These are phyloP conservation scores for Blastomyces gilchristii DNA, from an alignment of 2,329 filamentous ascomycete genomes.

Conservation along the genomic window DNA sequence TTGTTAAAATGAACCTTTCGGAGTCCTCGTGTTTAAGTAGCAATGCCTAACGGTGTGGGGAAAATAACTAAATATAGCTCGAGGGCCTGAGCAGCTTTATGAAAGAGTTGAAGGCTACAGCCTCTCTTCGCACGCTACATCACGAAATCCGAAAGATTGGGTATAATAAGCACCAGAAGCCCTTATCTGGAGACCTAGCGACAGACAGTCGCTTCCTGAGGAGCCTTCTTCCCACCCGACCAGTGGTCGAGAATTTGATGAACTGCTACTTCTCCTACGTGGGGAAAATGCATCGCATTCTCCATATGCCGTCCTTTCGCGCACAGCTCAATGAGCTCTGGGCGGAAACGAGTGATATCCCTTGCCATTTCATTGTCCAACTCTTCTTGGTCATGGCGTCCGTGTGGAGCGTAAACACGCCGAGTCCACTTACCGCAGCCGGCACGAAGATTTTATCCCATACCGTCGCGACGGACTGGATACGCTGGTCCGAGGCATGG, in stretches of 20 bases:
- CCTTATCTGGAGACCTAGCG: slow-evolving; percentile 23
- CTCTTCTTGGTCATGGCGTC: slow-evolving; percentile 31
- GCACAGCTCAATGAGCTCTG: slow-evolving; percentile 30
- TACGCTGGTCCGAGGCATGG: slow-evolving; percentile 81
- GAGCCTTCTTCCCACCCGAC: slow-evolving; percentile 27
- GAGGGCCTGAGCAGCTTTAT: slow-evolving; percentile 30
- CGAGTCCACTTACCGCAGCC: slow-evolving; percentile 1
- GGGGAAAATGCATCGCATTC: slow-evolving; percentile 31
- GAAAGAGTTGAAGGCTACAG: slow-evolving; percentile 28
- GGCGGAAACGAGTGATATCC: slow-evolving; percentile 21
- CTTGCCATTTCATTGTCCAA: slow-evolving; percentile 28
- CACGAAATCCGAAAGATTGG: slow-evolving; percentile 27
- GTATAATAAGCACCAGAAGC: slow-evolving; percentile 15
- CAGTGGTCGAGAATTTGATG: slow-evolving; percentile 30
- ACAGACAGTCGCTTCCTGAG: slow-evolving; percentile 25
- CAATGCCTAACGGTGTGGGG: neutral
- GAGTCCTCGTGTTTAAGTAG: neutral
- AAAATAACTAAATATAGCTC: slow-evolving; percentile 23
- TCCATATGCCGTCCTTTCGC: slow-evolving; percentile 34
- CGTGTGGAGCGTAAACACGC: slow-evolving; percentile 25
- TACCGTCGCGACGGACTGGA: slow-evolving; percentile 50
- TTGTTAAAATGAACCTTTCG: no score
- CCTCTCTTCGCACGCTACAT: slow-evolving; percentile 27
- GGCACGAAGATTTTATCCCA: slow-evolving; percentile 11
- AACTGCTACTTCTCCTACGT: slow-evolving; percentile 31